A percentile compares a stretch with the other conserved stretches of the same genome.
These are phyloP conservation scores for Priceomyces melissophilus DNA, from an alignment of 805 yeast species.

Conservation along the genomic window DNA sequence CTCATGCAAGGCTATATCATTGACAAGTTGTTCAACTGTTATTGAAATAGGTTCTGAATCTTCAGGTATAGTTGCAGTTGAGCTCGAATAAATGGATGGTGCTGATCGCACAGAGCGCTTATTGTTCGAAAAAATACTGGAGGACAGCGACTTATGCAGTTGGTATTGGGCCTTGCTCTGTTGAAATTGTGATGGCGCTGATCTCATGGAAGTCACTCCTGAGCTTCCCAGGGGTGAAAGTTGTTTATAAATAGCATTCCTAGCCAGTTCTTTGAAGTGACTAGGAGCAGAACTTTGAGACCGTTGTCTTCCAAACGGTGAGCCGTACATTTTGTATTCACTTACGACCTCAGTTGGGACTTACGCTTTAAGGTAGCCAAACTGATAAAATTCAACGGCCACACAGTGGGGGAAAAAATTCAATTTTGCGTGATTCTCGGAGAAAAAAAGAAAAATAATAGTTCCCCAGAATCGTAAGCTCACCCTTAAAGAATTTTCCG, in stretches of 20 bases:
- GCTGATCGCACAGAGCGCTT: slow-evolving; percentile 41
- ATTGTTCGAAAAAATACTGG: slow-evolving; percentile 33
- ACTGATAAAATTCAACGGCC: too few species aligned
- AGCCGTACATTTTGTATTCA: slow-evolving; percentile 24
- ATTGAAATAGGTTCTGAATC: slow-evolving; percentile 40
- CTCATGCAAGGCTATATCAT: slow-evolving; percentile 40
- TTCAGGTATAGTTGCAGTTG: slow-evolving; percentile 45
- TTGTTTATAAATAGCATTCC: slow-evolving; percentile 43
- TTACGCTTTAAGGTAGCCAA: too few species aligned
- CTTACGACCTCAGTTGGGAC: too few species aligned
- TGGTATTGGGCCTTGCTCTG: slow-evolving; percentile 12
- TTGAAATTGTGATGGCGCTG: slow-evolving; percentile 36
- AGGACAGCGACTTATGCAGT: slow-evolving; percentile 33
- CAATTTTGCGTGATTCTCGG: too few species aligned
- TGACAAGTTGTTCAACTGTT: slow-evolving; percentile 42
- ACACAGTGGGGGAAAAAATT: too few species aligned
- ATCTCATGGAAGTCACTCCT: slow-evolving; percentile 33
- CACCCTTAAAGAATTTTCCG: too few species aligned
- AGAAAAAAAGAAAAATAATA: too few species aligned
- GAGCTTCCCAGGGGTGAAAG: slow-evolving; percentile 28
- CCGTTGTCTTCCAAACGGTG: slow-evolving; percentile 22
- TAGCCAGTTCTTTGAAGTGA: slow-evolving; percentile 39
- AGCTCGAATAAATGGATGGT: slow-evolving; percentile 38
- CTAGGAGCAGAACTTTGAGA: slow-evolving; percentile 32
- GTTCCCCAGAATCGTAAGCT: too few species aligned